A percentile compares a stretch with the other conserved stretches of the same genome.
phyloP scores from a whole-genome alignment of 768 basidiomycete genomes.

The Leccinum incarnatum region DNA sequence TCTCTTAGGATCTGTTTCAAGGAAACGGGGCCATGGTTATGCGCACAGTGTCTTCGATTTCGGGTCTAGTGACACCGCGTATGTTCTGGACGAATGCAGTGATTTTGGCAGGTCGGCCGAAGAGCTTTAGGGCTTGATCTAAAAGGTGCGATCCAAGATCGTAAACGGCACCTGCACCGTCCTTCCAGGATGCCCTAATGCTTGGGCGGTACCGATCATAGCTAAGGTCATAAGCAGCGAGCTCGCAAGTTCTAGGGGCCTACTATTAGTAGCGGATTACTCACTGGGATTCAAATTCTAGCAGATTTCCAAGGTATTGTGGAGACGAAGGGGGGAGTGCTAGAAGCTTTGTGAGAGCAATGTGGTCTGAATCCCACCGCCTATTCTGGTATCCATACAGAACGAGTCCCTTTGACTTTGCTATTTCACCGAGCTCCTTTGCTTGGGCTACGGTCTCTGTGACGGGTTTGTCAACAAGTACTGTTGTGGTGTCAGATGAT shows the following conservation, averaged over 20 bases:
- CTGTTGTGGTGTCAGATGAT: conserved; percentile 33
- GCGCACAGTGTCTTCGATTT: conserved; percentile 66
- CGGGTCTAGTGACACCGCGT: conserved; percentile 58
- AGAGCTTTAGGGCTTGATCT: conserved; percentile 72
- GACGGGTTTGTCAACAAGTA: conserved; percentile 80
- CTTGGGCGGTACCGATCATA: conserved; percentile 71
- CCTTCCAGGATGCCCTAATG: conserved; percentile 79
- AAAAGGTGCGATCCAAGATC: conserved; percentile 81
- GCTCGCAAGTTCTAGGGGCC: not conserved
- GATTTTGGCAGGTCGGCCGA: conserved; percentile 68
- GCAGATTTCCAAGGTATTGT: conserved; percentile 55
- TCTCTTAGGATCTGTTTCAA: not conserved
- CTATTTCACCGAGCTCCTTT: conserved; percentile 55
- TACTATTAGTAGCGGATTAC: conserved; percentile 17
- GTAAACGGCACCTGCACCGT: conserved; percentile 64
- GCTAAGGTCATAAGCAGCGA: conserved; percentile 33
- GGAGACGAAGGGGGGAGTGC: conserved; percentile 49
- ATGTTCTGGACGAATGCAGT: conserved; percentile 71
- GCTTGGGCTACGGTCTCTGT: conserved; percentile 60
- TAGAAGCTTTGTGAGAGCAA: conserved; percentile 60
- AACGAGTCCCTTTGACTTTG: conserved; percentile 56
- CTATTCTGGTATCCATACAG: conserved; percentile 75
- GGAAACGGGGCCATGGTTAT: not conserved
- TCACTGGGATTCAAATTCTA: conserved; percentile 77
- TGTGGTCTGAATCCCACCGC: conserved; percentile 77